These are phyloP conservation scores for Turritis glabra DNA, from an alignment of 345 rosid genomes.

Conservation along the genomic window DNA sequence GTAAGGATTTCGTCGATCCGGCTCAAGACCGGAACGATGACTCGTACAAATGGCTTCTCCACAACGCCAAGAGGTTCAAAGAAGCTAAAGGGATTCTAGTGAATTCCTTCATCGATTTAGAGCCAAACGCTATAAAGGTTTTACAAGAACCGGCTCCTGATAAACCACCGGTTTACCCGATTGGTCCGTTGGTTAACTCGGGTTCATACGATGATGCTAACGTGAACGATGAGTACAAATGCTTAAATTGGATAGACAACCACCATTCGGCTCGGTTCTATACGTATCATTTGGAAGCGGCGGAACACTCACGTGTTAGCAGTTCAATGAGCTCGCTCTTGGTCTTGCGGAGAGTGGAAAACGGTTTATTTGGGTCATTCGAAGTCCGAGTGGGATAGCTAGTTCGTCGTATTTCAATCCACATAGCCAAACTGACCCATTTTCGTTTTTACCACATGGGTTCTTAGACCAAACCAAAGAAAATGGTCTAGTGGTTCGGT, in stretches of 20 bases:
- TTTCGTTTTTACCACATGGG: conserved; percentile 19
- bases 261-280: conserved; percentile 52
- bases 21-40: conserved; percentile 39
- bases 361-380: conserved; percentile 24
- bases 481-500: conserved; percentile 22
- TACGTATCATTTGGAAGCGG: conserved; percentile 76
- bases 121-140: conserved; percentile 36
- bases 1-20: conserved; percentile 40
- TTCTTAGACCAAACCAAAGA: conserved; percentile 23
- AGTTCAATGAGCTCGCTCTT: conserved; percentile 28
- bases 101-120: conserved; percentile 45
- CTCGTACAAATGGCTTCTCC: conserved; percentile 41
- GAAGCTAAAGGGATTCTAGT: conserved; percentile 46
- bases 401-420: conserved; percentile 26
- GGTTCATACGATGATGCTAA: neutral
- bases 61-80: conserved; percentile 26
- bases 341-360: conserved; percentile 23
- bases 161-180: conserved; percentile 44
- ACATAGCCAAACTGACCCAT: conserved; percentile 18
- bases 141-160: conserved; percentile 29
- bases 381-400: too few species aligned
- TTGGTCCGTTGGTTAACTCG: conserved; percentile 44
- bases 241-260: conserved; percentile 53
- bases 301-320: conserved; percentile 47
- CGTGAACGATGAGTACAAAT: conserved; percentile 5